Evolutionary conservation across 2,329 filamentous ascomycete species (phyloP).

Genomic region (Bipolaris zeicola): DNA sequence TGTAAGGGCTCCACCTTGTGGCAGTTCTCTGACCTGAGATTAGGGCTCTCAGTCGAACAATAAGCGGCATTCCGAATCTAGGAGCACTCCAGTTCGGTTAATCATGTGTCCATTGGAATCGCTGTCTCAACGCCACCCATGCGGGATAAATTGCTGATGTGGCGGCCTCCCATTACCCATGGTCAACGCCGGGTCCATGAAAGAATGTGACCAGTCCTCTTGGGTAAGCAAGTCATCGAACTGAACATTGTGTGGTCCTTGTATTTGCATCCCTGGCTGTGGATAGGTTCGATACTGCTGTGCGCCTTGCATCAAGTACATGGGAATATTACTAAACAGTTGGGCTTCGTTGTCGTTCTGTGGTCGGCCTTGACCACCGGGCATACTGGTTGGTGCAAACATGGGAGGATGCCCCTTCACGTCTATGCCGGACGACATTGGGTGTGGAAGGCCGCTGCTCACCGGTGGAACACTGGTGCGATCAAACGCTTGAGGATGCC

Average conservation of each 20-base stretch:
- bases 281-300: constrained; percentile 34
- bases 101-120: background rate
- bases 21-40: background rate
- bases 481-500: constrained; percentile 37
- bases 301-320: constrained; percentile 67
- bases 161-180: constrained; percentile 31
- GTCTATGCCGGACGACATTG: constrained; percentile 23
- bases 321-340: constrained; percentile 71
- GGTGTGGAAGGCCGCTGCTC: constrained; percentile 5
- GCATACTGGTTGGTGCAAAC: constrained; percentile 30
- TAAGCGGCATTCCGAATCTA: background rate
- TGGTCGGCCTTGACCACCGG: constrained; percentile 21
- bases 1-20: background rate
- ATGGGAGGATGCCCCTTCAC: constrained; percentile 34
- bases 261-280: constrained; percentile 29
- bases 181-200: constrained; percentile 43
- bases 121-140: constrained; percentile 26
- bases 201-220: constrained; percentile 50
- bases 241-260: constrained; percentile 36
- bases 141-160: constrained; percentile 26
- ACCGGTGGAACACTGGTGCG: constrained; percentile 12
- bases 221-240: constrained; percentile 48
- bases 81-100: background rate
- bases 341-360: constrained; percentile 71
- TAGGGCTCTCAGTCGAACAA: background rate